phyloP scores from a whole-genome alignment of 169 alveolate species.

The Perkinsus olseni region DNA sequence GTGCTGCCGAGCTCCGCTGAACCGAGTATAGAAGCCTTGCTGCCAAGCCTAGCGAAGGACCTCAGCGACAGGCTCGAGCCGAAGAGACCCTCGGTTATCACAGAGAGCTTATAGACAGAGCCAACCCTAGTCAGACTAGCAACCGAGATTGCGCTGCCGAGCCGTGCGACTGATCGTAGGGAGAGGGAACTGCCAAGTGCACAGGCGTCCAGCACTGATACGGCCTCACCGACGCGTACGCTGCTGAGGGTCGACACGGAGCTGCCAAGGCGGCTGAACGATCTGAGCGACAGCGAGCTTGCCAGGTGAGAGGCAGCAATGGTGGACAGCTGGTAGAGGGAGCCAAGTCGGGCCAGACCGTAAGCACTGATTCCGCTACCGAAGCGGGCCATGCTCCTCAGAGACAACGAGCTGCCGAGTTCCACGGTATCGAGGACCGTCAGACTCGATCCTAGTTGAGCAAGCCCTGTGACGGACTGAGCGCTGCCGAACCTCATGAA shows the following conservation, averaged over 20 bases:
- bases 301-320: not conserved
- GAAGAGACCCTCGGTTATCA: not conserved
- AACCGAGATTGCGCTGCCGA: not conserved
- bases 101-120: not conserved
- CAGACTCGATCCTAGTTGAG: not conserved
- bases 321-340: not conserved
- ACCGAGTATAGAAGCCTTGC: not conserved
- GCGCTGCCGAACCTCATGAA: constrained; percentile 10
- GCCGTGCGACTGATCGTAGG: not conserved
- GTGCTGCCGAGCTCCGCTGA: not conserved
- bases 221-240: not conserved
- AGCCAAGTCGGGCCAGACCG: constrained; percentile 18
- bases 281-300: not conserved
- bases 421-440: constrained; percentile 15
- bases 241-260: not conserved
- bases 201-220: not conserved
- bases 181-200: not conserved
- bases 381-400: constrained; percentile 8
- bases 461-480: not conserved
- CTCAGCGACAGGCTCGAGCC: not conserved
- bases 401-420: not conserved
- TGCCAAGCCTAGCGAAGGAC: constrained; percentile 9
- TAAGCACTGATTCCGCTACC: not conserved
- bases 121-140: constrained; percentile 15
- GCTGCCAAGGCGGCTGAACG: not conserved